Conservation (phyloP, 2,329 filamentous ascomycete species). For the Penicillium oxalicum region DNA sequence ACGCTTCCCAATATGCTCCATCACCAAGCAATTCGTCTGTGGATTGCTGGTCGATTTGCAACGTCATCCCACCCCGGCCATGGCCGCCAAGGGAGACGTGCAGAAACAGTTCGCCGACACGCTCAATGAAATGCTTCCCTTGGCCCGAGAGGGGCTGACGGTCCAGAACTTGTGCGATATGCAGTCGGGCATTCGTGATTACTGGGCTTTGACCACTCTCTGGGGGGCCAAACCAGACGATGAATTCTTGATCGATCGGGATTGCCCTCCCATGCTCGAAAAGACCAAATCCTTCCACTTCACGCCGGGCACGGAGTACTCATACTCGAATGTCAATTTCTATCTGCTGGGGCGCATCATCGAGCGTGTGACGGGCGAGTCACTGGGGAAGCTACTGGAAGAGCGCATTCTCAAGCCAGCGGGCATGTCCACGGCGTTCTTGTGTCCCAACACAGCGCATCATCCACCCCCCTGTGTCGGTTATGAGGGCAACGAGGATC, state of each 20-base stretch:
- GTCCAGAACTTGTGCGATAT: conserved; percentile 37
- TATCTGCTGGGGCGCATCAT: conserved; percentile 34
- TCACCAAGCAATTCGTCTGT: conserved; percentile 44
- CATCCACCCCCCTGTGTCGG: conserved; percentile 39
- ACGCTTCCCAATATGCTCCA: conserved; percentile 43
- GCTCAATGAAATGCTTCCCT: conserved; percentile 21
- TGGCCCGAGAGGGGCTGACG: conserved; percentile 28
- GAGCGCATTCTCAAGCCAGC: conserved; percentile 39
- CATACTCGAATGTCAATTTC: conserved; percentile 44
- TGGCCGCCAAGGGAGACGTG: conserved; percentile 25
- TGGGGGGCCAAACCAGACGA: conserved; percentile 40
- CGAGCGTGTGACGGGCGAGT: conserved; percentile 34
- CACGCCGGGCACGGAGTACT: conserved; percentile 38
- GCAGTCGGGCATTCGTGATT: conserved; percentile 43
- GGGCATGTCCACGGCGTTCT: conserved; percentile 38
- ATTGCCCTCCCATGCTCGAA: conserved; percentile 25
- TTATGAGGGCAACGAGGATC: conserved; percentile 39
- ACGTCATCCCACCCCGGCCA: conserved; percentile 26
- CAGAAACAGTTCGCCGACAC: conserved; percentile 27
- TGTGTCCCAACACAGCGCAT: conserved; percentile 34
- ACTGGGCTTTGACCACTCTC: conserved; percentile 42
- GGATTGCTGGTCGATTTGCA: conserved; percentile 33
- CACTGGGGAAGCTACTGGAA: conserved; percentile 32
- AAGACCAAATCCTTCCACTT: conserved; percentile 39
- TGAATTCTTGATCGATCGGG: conserved; percentile 33